A percentile compares a stretch with the other conserved stretches of the same genome.
Conservation (phyloP, 139 green algal species). For the Chlorella ohadii region DNA sequence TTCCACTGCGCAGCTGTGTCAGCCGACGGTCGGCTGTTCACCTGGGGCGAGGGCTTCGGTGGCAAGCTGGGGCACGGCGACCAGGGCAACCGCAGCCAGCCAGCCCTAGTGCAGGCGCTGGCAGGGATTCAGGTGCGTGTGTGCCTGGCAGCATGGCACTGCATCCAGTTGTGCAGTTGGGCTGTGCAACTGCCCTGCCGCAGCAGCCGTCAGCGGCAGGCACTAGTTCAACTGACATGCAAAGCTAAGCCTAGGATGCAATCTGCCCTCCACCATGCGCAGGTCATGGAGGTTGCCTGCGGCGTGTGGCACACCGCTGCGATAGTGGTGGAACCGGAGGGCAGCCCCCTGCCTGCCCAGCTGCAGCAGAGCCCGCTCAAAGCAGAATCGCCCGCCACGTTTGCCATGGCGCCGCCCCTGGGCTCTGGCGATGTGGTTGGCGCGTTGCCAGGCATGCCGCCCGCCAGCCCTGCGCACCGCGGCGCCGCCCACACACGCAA, state of each 20-base stretch:
- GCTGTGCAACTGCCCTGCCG: too few species aligned
- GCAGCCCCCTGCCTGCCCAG: not conserved
- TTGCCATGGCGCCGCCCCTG: not conserved
- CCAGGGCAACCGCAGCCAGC: constrained; percentile 32
- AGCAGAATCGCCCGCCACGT: not conserved
- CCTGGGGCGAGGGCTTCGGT: constrained; percentile 93
- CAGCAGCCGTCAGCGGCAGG: too few species aligned
- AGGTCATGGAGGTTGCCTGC: constrained; percentile 76
- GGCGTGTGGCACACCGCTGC: constrained; percentile 95
- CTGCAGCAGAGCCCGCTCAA: constrained; percentile 12
- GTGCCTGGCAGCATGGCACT: too few species aligned
- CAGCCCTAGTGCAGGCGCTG: constrained; percentile 59
- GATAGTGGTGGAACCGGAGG: constrained; percentile 44
- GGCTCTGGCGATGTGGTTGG: not conserved
- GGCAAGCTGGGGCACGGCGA: constrained; percentile 89
- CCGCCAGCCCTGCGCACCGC: constrained; percentile 10
- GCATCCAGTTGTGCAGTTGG: too few species aligned
- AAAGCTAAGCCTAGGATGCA: too few species aligned
- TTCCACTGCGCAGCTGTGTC: constrained; percentile 86
- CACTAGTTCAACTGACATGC: too few species aligned
- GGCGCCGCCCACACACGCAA: constrained; percentile 9
- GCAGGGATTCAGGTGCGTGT: constrained; percentile 6
- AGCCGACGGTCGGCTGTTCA: constrained; percentile 80
- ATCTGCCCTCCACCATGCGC: not conserved
- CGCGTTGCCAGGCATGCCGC: not conserved